These are phyloP conservation scores for Sporothrix globosa DNA, from an alignment of 2,329 filamentous ascomycete species.

Conservation along the genomic window DNA sequence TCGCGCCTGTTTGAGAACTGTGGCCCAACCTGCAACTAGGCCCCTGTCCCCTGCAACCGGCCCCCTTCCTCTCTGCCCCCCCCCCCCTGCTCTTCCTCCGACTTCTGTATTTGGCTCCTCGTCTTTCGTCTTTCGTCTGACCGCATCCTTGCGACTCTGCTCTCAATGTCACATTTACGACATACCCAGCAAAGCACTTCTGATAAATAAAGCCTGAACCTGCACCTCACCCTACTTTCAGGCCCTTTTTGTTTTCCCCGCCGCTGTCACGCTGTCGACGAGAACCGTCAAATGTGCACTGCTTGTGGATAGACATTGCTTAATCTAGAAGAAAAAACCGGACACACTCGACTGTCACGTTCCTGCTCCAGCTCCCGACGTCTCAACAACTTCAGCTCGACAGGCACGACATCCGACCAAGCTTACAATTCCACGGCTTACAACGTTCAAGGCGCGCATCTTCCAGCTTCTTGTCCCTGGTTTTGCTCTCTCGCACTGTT, in stretches of 20 bases:
- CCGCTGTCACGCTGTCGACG: neutral
- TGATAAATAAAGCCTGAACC: slow-evolving; percentile 28
- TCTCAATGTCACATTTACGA: neutral
- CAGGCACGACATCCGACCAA: neutral
- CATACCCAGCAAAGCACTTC: slow-evolving; percentile 24
- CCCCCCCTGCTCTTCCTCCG: neutral
- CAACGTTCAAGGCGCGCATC: neutral
- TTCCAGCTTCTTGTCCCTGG: slow-evolving; percentile 8
- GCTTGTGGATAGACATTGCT: neutral
- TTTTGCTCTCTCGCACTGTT: neutral
- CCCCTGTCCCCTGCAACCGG: slow-evolving; percentile 24
- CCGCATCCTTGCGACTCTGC: slow-evolving; percentile 23
- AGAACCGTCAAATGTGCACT: neutral
- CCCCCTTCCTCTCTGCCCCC: neutral
- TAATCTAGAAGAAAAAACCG: neutral
- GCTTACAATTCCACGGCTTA: neutral
- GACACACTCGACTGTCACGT: neutral
- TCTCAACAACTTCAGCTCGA: neutral
- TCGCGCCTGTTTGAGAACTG: slow-evolving; percentile 19
- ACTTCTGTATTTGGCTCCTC: neutral
- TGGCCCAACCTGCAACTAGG: neutral
- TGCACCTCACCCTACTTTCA: slow-evolving; percentile 8
- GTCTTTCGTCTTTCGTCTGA: slow-evolving; percentile 19
- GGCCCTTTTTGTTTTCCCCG: neutral
- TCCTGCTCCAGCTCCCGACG: neutral